Percentiles rank a stretch among this genome's conserved stretches.
phyloP scores from a whole-genome alignment of 2,329 filamentous ascomycete genomes.

The Aureobasidium sp. region DNA sequence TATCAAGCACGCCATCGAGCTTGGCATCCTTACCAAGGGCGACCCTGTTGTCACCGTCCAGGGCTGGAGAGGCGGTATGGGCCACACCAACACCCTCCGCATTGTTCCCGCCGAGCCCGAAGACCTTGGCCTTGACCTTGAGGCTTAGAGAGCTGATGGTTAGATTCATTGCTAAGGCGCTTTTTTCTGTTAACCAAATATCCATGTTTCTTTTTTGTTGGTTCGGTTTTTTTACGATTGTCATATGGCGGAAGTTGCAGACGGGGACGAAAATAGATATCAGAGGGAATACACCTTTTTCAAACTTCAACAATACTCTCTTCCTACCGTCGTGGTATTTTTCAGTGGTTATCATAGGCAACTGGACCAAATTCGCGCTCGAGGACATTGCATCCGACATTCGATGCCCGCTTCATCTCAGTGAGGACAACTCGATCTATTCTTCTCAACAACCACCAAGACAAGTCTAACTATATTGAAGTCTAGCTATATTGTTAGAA shows the following conservation, averaged over 20 bases:
- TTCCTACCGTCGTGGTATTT: rapidly evolving
- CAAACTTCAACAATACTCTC: background rate
- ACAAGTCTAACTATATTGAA: too few species aligned
- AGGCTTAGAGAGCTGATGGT: constrained; percentile 31
- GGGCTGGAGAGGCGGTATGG: constrained; percentile 87
- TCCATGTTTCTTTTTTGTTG: constrained; percentile 1
- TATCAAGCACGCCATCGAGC: constrained; percentile 75
- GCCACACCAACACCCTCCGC: constrained; percentile 74
- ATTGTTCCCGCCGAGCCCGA: constrained; percentile 43
- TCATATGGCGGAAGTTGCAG: constrained; percentile 5
- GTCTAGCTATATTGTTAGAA: too few species aligned
- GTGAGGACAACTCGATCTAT: too few species aligned
- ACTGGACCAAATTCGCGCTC: too few species aligned
- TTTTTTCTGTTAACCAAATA: background rate
- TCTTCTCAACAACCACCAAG: too few species aligned
- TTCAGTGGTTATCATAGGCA: too few species aligned
- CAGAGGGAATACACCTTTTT: background rate
- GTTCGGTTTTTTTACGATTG: constrained; percentile 9
- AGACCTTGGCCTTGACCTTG: constrained; percentile 43
- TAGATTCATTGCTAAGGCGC: background rate
- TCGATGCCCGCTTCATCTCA: too few species aligned
- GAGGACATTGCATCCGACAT: too few species aligned
- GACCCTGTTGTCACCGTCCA: constrained; percentile 78
- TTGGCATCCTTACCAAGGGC: constrained; percentile 65
- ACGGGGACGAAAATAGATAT: constrained; percentile 10